Conservation (phyloP, 169 alveolate species). For the Babesia gibsoni region DNA sequence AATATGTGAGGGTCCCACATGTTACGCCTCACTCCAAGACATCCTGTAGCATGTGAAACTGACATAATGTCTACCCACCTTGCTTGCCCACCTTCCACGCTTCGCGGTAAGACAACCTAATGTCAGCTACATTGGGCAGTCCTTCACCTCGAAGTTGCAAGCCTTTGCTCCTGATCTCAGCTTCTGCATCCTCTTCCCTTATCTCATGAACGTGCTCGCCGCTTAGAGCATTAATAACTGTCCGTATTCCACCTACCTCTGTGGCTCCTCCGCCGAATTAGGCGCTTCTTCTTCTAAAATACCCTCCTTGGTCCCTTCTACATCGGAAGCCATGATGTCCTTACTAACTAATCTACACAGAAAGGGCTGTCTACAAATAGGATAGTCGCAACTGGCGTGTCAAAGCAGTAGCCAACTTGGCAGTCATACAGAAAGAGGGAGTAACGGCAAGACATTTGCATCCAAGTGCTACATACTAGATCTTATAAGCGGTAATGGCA, state of each 20-base stretch:
- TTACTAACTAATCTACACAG: neutral
- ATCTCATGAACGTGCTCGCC: neutral
- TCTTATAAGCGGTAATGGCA: too few species aligned
- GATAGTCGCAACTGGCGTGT: too few species aligned
- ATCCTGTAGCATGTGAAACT: neutral
- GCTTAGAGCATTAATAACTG: too few species aligned
- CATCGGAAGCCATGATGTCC: too few species aligned
- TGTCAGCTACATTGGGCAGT: conserved; percentile 31
- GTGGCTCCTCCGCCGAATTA: too few species aligned
- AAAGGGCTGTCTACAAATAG: neutral
- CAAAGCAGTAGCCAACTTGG: too few species aligned
- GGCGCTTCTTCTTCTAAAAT: too few species aligned
- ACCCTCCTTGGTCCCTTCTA: too few species aligned
- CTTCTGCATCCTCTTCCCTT: neutral
- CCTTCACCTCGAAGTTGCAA: conserved; percentile 51
- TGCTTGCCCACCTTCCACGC: conserved; percentile 60
- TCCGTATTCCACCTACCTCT: too few species aligned
- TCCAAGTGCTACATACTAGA: too few species aligned
- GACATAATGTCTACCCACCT: conserved; percentile 8
- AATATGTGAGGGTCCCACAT: conserved; percentile 50
- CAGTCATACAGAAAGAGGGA: too few species aligned
- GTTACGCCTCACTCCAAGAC: conserved; percentile 42
- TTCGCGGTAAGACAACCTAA: conserved; percentile 36
- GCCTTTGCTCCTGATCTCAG: conserved; percentile 20
- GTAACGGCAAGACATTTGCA: too few species aligned